Conservation (phyloP, 1,284 basidiomycete genomes). For the Ceratobasidium sp. region DNA sequence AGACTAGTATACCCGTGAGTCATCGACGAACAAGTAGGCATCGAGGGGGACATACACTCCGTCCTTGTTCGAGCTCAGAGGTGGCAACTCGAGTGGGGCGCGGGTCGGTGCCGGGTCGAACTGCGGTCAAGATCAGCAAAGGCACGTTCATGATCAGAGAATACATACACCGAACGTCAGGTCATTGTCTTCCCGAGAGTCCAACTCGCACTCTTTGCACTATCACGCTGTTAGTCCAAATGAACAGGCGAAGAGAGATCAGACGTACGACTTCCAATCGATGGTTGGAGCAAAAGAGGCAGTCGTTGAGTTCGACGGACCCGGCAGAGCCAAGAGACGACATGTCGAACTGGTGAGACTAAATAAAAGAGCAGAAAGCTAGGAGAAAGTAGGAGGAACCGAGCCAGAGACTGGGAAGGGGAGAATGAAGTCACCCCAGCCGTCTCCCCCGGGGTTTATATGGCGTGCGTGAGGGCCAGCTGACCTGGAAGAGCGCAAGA, state of each 20-base stretch:
- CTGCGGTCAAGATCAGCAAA: slow-evolving; percentile 46
- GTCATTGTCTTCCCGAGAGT: slow-evolving; percentile 52
- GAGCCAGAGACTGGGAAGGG: neutral
- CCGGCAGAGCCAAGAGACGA: slow-evolving; percentile 38
- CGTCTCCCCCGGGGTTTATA: slow-evolving; percentile 10
- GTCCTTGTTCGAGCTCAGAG: slow-evolving; percentile 50
- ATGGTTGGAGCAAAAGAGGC: slow-evolving; percentile 52
- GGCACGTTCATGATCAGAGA: neutral
- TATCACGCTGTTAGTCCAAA: neutral
- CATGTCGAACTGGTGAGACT: slow-evolving; percentile 22
- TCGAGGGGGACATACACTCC: slow-evolving; percentile 33
- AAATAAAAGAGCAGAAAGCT: neutral
- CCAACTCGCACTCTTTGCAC: slow-evolving; percentile 49
- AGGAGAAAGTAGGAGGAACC: neutral
- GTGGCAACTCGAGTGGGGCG: slow-evolving; percentile 48
- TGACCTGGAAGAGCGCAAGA: slow-evolving; percentile 22
- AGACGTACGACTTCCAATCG: slow-evolving; percentile 48
- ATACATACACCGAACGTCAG: slow-evolving; percentile 49
- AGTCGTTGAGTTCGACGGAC: slow-evolving; percentile 52
- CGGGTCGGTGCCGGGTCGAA: slow-evolving; percentile 43
- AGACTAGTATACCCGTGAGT: slow-evolving; percentile 38
- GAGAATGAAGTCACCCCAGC: neutral
- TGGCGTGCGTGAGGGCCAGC: neutral
- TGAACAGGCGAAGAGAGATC: neutral
- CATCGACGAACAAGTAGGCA: neutral